Evolutionary conservation across 2,329 filamentous ascomycete genomes (phyloP), one percentile per base, ranked within the genome.

Genomic region (Pseudovirgaria hyperparasitica): DNA sequence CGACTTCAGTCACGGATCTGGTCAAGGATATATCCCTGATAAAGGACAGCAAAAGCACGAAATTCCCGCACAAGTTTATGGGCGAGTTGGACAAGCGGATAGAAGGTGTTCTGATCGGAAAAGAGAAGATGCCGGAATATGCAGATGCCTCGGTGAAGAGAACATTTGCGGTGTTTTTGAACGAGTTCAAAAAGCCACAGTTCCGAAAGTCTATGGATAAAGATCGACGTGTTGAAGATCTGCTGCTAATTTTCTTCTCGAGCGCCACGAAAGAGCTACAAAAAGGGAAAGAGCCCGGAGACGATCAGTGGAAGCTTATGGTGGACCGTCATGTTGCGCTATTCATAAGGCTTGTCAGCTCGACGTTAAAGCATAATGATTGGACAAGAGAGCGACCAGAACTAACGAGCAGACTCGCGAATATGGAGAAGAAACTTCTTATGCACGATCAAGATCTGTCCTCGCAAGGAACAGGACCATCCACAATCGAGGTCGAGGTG

Each of bases 241-340:
- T 96, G 27, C 74, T 98, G 27, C 67, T 98, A 40, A 94, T 96
- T 37, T 96, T 98, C 63, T 96, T 92, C 57, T 92, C 86, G 2
- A 80, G 82, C 36, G 86, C 90, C 5, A 92, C 84, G 23, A 92
- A 92, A 52, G 86, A 92, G 35, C 69, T 93, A 44, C 75, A 80
- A 53, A 82, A 82, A 51, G 70, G 78, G 28, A 81, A 81, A 53
- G 56, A 70, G 1, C 66, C 74, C 0, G 79, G 80, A 24, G 87
- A 96, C 52, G 84, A 92, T 50, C 71, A 72, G 28, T 94, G 84
- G 81, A 93, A 90, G 58, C 63, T 80, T 32, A 73, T 96, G 57
- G 85, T 92, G 11, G 90, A 98, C 54, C 74, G 87, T 29, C 90
- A 98, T 54, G 76, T 96, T 30, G 90, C 90, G 26, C 70, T 98